These are phyloP conservation scores for Adansonia madagascariensis DNA, from an alignment of 441 rosid species.

Conservation along the genomic window DNA sequence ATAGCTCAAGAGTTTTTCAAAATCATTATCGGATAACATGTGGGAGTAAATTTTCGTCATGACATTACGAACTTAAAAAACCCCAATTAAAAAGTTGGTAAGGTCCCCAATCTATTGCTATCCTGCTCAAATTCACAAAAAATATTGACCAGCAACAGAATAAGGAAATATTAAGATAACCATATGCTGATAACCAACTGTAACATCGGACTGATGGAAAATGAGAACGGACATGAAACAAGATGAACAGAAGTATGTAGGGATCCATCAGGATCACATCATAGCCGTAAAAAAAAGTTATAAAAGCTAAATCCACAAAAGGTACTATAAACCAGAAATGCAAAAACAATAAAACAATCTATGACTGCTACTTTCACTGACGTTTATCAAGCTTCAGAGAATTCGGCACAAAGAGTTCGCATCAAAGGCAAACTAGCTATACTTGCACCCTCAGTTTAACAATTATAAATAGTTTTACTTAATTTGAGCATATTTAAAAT, in stretches of 20 bases:
- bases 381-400: background rate
- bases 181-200: background rate
- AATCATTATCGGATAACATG: background rate
- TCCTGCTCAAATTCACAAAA: background rate
- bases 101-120: background rate
- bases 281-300: background rate
- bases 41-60: background rate
- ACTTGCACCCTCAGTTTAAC: background rate
- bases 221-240: background rate
- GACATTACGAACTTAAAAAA: background rate
- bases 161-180: constrained; percentile 3
- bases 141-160: background rate
- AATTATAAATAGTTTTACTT: background rate
- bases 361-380: too few relatives aligned
- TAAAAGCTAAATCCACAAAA: constrained; percentile 16
- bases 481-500: background rate
- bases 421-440: background rate
- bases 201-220: background rate
- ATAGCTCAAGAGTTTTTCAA: background rate
- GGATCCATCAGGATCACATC: background rate
- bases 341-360: background rate
- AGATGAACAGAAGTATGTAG: background rate
- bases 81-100: background rate
- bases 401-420: constrained; percentile 11
- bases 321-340: constrained; percentile 12